phyloP scores from a whole-genome alignment of 108 stramenopile genomes.

The Skeletonema tropicum region DNA sequence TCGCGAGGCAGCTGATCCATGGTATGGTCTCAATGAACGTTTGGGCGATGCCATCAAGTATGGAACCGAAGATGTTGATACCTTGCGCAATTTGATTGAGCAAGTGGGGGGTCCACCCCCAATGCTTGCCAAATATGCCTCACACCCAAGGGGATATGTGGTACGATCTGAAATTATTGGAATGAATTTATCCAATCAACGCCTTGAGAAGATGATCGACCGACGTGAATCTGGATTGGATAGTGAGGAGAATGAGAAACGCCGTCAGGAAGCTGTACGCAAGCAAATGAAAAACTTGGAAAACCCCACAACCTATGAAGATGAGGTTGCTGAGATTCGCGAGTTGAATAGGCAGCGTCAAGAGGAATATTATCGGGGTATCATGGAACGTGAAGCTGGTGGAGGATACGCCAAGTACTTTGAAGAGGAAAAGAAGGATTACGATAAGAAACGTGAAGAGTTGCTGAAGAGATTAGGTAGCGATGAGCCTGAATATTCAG shows the following conservation, averaged over 20 bases:
- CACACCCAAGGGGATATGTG: conserved; percentile 57
- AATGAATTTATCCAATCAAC: conserved; percentile 53
- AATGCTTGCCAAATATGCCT: conserved; percentile 46
- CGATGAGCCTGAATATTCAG: conserved; percentile 11
- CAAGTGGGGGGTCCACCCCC: conserved; percentile 81
- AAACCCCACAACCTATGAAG: conserved; percentile 37
- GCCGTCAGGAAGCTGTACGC: conserved; percentile 63
- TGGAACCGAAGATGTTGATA: conserved; percentile 58
- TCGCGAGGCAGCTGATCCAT: conserved; percentile 65
- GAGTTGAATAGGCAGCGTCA: conserved; percentile 15
- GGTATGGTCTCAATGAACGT: conserved; percentile 84
- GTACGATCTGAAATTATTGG: conserved; percentile 73
- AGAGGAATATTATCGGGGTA: conserved; percentile 19
- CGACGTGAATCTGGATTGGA: conserved; percentile 25
- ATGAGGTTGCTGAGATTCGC: conserved; percentile 54
- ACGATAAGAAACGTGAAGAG: conserved; percentile 62
- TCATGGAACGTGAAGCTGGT: conserved; percentile 15
- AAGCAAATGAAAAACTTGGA: conserved; percentile 68
- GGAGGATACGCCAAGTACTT: conserved; percentile 20
- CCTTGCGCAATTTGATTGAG: conserved; percentile 53
- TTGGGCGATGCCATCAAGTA: conserved; percentile 77
- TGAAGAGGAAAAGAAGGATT: conserved; percentile 31
- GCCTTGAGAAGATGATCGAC: conserved; percentile 29
- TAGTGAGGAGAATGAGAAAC: conserved; percentile 52
- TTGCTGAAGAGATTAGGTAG: conserved; percentile 43